Percentiles rank a stretch among this genome's conserved stretches.
Conservation (phyloP, 164 flowering plant genomes). For the Echeveria elegans region DNA sequence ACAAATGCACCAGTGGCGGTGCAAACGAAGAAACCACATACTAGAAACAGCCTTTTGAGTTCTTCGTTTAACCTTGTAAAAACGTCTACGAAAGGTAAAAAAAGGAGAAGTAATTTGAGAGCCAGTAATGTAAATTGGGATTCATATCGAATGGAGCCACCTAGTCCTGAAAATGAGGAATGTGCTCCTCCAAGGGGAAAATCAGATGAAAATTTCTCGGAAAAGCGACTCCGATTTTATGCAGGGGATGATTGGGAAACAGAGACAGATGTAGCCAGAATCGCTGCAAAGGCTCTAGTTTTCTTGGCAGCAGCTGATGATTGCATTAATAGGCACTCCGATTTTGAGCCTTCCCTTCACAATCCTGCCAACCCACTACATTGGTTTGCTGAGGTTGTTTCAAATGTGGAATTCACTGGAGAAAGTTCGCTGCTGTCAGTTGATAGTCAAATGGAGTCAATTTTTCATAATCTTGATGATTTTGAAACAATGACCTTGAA, state of each 20-base stretch:
- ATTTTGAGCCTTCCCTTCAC: constrained; percentile 5
- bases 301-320: constrained; percentile 18
- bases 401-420: constrained; percentile 15
- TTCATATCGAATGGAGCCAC: constrained; percentile 14
- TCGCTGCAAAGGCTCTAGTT: constrained; percentile 28
- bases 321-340: neutral
- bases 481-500: constrained; percentile 35
- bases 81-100: constrained; percentile 1
- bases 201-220: constrained; percentile 23
- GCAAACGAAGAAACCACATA: neutral
- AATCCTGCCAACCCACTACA: constrained; percentile 8
- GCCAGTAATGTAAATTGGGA: constrained; percentile 11
- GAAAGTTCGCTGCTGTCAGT: constrained; percentile 7
- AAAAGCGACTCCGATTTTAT: constrained; percentile 9
- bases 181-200: constrained; percentile 32
- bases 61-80: neutral
- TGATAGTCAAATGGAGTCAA: constrained; percentile 5
- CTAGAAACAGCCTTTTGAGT: neutral
- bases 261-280: constrained; percentile 13
- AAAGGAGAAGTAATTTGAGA: neutral
- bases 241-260: constrained; percentile 8
- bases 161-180: constrained; percentile 36
- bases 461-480: constrained; percentile 17
- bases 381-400: constrained; percentile 36
- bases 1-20: constrained; percentile 8